Percentiles rank a stretch among this genome's conserved stretches.
phyloP scores from a whole-genome alignment of 495 filamentous ascomycete genomes.

The Talaromyces thailandensis region DNA sequence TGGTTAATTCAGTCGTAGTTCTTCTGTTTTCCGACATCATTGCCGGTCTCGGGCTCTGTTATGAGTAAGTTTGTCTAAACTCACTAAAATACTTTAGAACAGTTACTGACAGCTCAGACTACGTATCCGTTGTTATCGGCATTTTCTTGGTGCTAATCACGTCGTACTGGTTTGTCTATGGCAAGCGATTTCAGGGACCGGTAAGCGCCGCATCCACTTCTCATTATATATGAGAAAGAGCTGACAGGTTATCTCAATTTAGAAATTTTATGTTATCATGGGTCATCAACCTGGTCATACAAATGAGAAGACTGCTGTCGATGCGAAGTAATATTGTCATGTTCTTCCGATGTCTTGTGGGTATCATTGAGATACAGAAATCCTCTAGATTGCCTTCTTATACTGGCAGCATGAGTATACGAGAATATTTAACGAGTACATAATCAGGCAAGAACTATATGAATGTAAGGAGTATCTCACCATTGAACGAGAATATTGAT shows the following conservation, averaged over 20 bases:
- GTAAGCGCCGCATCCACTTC: not conserved
- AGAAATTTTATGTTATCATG: not conserved
- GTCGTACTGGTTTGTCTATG: not conserved
- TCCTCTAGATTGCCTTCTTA: not conserved
- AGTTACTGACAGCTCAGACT: not conserved
- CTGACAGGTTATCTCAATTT: not conserved
- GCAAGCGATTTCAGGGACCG: constrained; percentile 1
- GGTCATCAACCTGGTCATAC: not conserved
- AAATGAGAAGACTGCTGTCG: not conserved
- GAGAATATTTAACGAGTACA: not conserved
- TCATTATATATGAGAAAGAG: not conserved
- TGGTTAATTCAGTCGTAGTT: not conserved
- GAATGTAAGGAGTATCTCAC: not conserved
- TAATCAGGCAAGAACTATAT: not conserved
- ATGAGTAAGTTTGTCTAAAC: not conserved
- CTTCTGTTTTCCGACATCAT: not conserved
- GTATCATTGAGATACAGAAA: not conserved
- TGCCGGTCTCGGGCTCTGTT: not conserved
- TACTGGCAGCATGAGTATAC: not conserved
- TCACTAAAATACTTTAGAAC: not conserved
- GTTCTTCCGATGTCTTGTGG: not conserved
- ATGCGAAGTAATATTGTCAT: not conserved
- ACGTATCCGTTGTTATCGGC: not conserved
- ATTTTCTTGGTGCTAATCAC: not conserved
- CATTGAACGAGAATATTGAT: not conserved